Evolutionary conservation across 257 asterid genomes (phyloP).

Genomic region (Solanum bulbocastanum): DNA sequence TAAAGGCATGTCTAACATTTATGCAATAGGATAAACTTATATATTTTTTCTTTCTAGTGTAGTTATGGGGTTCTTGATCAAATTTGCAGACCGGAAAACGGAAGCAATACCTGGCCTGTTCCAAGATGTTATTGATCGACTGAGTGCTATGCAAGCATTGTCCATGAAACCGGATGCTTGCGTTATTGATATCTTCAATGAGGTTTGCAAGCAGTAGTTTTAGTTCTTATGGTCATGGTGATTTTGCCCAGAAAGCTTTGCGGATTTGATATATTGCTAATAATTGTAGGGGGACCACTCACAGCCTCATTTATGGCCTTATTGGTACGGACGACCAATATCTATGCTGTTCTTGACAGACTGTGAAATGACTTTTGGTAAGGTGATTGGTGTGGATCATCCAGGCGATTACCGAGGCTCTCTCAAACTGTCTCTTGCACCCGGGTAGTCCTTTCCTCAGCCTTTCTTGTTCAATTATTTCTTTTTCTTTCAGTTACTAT

Average conservation of each 20-base stretch:
- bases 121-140: conserved; percentile 53
- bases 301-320: conserved; percentile 78
- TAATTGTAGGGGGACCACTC: conserved; percentile 69
- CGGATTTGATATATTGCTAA: conserved; percentile 17
- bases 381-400: conserved; percentile 37
- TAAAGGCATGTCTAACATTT: conserved; percentile 40
- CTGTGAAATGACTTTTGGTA: conserved; percentile 76
- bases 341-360: conserved; percentile 64
- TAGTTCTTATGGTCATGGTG: neutral
- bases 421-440: conserved; percentile 52
- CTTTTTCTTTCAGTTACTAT: neutral
- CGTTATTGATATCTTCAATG: conserved; percentile 67
- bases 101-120: conserved; percentile 68
- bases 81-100: conserved; percentile 50
- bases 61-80: conserved; percentile 4
- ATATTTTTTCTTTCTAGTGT: neutral
- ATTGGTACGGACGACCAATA: conserved; percentile 70
- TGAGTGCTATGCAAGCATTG: conserved; percentile 40
- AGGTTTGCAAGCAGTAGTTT: conserved; percentile 42
- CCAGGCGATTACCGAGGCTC: conserved; percentile 73
- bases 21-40: neutral
- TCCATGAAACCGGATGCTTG: conserved; percentile 68
- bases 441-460: conserved; percentile 45
- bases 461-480: neutral
- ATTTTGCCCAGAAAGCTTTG: neutral